Evolutionary conservation across 164 flowering plant genomes (phyloP), one percentile per base, ranked within the genome.

Genomic region (Malania oleifera): DNA sequence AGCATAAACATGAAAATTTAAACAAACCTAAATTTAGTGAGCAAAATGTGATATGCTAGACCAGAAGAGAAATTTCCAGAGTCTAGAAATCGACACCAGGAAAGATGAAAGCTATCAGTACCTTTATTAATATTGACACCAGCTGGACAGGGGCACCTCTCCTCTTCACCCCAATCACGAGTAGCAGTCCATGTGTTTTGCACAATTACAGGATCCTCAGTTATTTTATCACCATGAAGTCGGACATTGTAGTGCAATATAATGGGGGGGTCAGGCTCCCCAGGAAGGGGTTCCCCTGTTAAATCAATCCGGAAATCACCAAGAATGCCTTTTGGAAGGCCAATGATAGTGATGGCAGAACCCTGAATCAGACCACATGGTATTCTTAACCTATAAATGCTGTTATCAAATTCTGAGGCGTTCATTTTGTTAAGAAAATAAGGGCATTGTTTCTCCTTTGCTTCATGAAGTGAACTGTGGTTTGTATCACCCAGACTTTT

Each of bases 91-190:
- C n/a, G n/a, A n/a, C n/a, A n/a, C n/a, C n/a, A n/a, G n/a, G n/a
- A n/a, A n/a, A n/a, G n/a, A 23, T 7, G 26, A 41, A 3, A 6
- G 22, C 18, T n/a, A 15, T 13, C 11, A 18, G 0, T 70, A 90
- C 97, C 99, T 86, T 84, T 90, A 63, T 78, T 84, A 60, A 61
- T 75, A 27, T 72, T 74, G 37, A 78, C 83, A 28, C 83, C 67
- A 51, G 28, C 50, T 26, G 89, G 86, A 56, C 80, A 62, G 38
- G 99, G 99, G 63, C 98, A 95, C 10, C 99, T 87, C 70, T 95
- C 91, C 76, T 95, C 99, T 40, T 79, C 87, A 46, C 95, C 99
- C 99, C 99, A 95, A 53, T 89, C 99, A 76, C 77, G 93, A 70
- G 82, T 81, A 62, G 70, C 35, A 20, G 98, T 85, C 99, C 99